Evolutionary conservation across 495 filamentous ascomycete genomes (phyloP).

Genomic region (Aspergillus nanangensis): DNA sequence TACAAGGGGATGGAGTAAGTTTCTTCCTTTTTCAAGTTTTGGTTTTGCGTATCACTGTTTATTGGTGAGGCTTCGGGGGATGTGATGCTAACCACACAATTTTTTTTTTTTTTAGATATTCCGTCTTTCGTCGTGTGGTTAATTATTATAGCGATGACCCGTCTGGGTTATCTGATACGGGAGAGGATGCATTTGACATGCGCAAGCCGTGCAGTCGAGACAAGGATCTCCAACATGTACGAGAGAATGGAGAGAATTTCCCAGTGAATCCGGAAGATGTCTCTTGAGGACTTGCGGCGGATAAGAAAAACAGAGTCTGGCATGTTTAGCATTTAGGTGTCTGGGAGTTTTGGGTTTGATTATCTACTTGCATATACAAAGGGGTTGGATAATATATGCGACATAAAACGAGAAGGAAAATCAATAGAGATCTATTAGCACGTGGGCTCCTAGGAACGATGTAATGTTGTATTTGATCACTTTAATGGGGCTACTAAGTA

Average conservation of each 20-base stretch:
- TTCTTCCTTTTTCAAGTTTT: neutral
- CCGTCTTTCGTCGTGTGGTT: conserved; percentile 79
- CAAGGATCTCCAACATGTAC: conserved; percentile 67
- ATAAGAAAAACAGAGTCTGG: neutral
- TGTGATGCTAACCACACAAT: neutral
- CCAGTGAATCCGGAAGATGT: conserved; percentile 80
- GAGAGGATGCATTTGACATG: conserved; percentile 95
- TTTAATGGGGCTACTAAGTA: too few relatives aligned
- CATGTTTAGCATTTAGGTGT: conserved; percentile 13
- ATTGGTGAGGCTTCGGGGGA: conserved; percentile 1
- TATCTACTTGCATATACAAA: too few relatives aligned
- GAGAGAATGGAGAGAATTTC: conserved; percentile 78
- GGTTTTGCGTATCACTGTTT: neutral
- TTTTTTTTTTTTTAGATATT: conserved; percentile 42
- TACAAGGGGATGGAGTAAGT: conserved; percentile 85
- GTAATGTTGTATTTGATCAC: too few relatives aligned
- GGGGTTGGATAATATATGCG: too few relatives aligned
- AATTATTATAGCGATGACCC: conserved; percentile 89
- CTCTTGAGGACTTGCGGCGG: conserved; percentile 27
- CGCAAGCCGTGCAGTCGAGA: conserved; percentile 86
- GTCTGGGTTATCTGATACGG: conserved; percentile 45
- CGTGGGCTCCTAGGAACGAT: too few relatives aligned
- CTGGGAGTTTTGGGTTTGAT: conserved; percentile 9
- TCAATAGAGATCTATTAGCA: too few relatives aligned
- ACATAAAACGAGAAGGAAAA: too few relatives aligned